Base-by-base conservation (phyloP, 768 basidiomycete genomes). In the Rickenella mellea region DNA sequence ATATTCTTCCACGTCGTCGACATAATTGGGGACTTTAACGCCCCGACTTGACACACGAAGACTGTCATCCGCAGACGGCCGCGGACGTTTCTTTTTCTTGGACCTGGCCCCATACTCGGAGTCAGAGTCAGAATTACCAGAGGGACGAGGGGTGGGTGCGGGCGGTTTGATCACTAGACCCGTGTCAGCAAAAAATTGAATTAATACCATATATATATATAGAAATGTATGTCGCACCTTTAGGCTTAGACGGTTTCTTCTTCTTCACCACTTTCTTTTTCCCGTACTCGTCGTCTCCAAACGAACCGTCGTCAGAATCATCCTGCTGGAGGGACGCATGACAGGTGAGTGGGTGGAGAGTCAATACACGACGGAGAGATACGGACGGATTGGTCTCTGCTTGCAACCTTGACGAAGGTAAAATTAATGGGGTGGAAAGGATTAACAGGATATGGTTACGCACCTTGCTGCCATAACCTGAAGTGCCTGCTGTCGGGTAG, bases 21-120 rank as follows among this genome's bases (percentile, higher is more conserved):
- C 65, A 57, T 91, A 91, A 61, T 91, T 91, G 28, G 86, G 86
- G 44, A 88, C 72, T 61, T 79, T 86, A 56, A 68, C 78, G 42
- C 85, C 84, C 50, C 84, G 77, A 36, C 76, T 69, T 38, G 74
- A 88, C 40, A 88, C 76, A 47, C 88, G 84, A 39, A 89, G 63
- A 59, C 90, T 87, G 48, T 84, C 82, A 12, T 66, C 69, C 12
- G 78, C 69, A 27, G 64, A 56, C 33, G 48, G 60, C 51, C 55
- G 72, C 46, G 64, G 61, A 55, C 73, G 78, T 67, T 82, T 87
- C 73, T 88, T 90, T 68, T 83, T 88, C 73, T 86, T 88, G 51
- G 87, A 76, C 43, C 83, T 80, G 25, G 83, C 74, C 32, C 85
- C 88, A 53, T 89, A 91, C 53, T 91, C 88, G 2, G 86, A 89